A percentile compares a stretch with the other conserved stretches of the same genome.
Evolutionary conservation across 2,329 filamentous ascomycete species (phyloP).

Genomic region (Monilinia fructicola): DNA sequence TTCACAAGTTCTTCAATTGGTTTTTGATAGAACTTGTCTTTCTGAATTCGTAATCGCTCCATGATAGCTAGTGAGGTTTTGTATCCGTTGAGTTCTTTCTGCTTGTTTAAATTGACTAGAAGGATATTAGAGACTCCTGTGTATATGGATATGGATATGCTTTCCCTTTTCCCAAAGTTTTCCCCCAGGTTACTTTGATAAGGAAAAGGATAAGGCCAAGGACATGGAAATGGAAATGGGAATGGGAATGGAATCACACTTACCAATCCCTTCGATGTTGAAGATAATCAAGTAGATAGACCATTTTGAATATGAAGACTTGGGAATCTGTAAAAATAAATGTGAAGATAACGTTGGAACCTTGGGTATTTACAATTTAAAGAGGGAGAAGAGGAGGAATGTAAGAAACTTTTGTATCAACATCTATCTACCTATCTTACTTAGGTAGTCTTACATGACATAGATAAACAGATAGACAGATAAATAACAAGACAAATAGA

Average conservation of each 20-base stretch:
- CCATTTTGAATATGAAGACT: slow-evolving; percentile 33
- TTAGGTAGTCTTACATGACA: too few relatives aligned
- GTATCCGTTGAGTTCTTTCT: slow-evolving; percentile 69
- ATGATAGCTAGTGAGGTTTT: slow-evolving; percentile 64
- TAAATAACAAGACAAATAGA: too few relatives aligned
- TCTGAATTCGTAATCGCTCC: slow-evolving; percentile 64
- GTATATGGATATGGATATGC: neutral
- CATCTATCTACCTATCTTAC: slow-evolving; percentile 14
- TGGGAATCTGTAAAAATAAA: neutral
- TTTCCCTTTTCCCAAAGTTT: neutral
- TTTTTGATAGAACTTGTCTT: slow-evolving; percentile 64
- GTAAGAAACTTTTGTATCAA: neutral
- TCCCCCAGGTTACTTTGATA: neutral
- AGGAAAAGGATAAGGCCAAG: slow-evolving; percentile 4
- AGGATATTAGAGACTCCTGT: slow-evolving; percentile 40
- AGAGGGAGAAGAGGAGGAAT: neutral
- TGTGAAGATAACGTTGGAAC: neutral
- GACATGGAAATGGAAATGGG: neutral
- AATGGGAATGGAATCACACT: slow-evolving; percentile 18
- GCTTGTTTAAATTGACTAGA: slow-evolving; percentile 74
- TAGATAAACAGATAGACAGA: too few relatives aligned
- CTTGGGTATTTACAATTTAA: slow-evolving; percentile 6
- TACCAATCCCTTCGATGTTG: slow-evolving; percentile 41
- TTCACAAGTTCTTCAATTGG: slow-evolving; percentile 77
- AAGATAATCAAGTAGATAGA: slow-evolving; percentile 40